Conservation (phyloP, 164 flowering plant genomes). For the Sedum album region DNA sequence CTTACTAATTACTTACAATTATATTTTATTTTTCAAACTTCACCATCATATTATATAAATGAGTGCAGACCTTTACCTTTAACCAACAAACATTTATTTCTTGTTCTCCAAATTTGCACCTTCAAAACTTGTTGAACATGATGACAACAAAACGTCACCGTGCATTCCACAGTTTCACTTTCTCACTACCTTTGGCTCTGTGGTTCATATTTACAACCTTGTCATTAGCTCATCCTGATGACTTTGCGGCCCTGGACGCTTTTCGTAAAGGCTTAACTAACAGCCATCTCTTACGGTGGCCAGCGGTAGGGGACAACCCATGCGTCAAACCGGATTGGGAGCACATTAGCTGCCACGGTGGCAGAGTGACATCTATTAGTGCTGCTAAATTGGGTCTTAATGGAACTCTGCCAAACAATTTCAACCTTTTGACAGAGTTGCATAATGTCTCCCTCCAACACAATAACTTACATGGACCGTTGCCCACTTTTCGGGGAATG, state of each 20-base stretch:
- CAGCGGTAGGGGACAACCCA: constrained; percentile 8
- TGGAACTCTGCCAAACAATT: constrained; percentile 61
- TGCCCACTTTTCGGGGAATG: constrained; percentile 68
- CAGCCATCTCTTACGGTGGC: constrained; percentile 71
- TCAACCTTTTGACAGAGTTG: constrained; percentile 52
- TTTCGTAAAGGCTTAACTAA: constrained; percentile 63
- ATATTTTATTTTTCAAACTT: no score
- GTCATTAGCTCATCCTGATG: constrained; percentile 28
- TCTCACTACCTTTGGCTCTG: not conserved
- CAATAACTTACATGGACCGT: constrained; percentile 46
- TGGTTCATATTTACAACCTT: not conserved
- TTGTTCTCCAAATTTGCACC: not conserved
- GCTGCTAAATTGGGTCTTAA: constrained; percentile 41
- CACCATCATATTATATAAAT: no score
- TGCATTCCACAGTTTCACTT: not conserved
- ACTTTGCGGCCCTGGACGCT: constrained; percentile 41
- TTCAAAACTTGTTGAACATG: not conserved
- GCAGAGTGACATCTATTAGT: constrained; percentile 71
- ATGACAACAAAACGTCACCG: not conserved
- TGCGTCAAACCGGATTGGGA: not conserved
- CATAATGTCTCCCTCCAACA: constrained; percentile 57
- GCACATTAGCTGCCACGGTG: constrained; percentile 40
- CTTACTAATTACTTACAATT: no score
- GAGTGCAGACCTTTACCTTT: no score
- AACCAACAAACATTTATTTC: no score